A percentile compares a stretch with the other conserved stretches of the same genome.
phyloP scores from a whole-genome alignment of 768 basidiomycete species.

The Psilocybe cyanescens region DNA sequence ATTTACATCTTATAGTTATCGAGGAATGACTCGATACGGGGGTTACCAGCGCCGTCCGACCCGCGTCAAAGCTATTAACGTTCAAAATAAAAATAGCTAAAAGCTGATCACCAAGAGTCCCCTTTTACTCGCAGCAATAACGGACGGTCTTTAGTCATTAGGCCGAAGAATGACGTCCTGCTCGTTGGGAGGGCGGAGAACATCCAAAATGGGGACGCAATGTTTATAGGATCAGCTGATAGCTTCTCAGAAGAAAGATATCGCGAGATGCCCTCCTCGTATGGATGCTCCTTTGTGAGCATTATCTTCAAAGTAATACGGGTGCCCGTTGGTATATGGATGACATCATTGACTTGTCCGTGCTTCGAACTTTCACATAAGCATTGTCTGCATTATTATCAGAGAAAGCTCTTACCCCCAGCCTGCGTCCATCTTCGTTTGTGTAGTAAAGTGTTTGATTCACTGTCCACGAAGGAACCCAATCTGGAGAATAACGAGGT shows the following conservation, averaged over 20 bases:
- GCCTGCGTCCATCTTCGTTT: not conserved
- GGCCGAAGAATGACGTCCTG: not conserved
- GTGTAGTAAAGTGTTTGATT: not conserved
- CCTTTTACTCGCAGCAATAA: too few relatives aligned
- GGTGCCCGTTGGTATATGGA: slow-evolving; percentile 2
- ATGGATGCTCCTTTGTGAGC: slow-evolving; percentile 12
- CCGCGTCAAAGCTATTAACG: too few relatives aligned
- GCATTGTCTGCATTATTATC: not conserved
- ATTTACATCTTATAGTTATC: too few relatives aligned
- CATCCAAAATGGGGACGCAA: slow-evolving; percentile 30
- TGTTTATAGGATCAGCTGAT: slow-evolving; percentile 31
- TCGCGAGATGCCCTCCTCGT: slow-evolving; percentile 28
- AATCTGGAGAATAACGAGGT: slow-evolving; percentile 33
- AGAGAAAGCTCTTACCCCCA: not conserved
- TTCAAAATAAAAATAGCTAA: too few relatives aligned
- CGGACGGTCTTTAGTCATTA: too few relatives aligned
- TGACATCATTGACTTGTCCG: slow-evolving; percentile 8
- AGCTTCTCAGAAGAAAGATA: slow-evolving; percentile 25
- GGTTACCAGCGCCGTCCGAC: too few relatives aligned
- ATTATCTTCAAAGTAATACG: slow-evolving; percentile 17
- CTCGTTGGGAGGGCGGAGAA: slow-evolving; percentile 15
- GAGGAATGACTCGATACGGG: too few relatives aligned
- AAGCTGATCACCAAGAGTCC: too few relatives aligned
- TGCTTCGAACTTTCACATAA: not conserved
- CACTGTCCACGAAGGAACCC: slow-evolving; percentile 37